Evolutionary conservation across 768 basidiomycete species (phyloP).

Genomic region (Lactarius psammicola): DNA sequence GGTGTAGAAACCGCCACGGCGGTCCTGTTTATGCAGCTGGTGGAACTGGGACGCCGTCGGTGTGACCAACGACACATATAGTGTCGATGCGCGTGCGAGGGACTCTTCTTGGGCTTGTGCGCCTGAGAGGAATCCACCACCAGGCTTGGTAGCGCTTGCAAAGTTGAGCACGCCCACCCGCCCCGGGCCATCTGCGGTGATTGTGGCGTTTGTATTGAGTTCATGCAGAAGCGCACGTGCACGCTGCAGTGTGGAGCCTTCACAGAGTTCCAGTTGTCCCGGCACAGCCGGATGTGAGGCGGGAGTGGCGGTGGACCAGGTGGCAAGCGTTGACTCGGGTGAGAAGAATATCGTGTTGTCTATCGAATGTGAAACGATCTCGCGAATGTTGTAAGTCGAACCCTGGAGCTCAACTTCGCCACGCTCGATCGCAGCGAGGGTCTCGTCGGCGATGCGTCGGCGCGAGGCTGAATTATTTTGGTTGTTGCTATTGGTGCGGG

Average conservation of each 20-base stretch:
- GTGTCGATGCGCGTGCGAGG: constrained; percentile 70
- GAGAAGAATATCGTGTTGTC: constrained; percentile 53
- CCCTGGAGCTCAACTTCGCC: constrained; percentile 42
- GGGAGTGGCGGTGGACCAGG: constrained; percentile 41
- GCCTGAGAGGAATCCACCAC: constrained; percentile 72
- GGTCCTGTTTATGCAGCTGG: constrained; percentile 48
- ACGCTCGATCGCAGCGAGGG: constrained; percentile 46
- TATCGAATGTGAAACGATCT: constrained; percentile 37
- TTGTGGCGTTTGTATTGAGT: constrained; percentile 26
- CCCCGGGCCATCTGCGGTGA: constrained; percentile 29
- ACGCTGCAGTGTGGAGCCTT: constrained; percentile 64
- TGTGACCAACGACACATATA: constrained; percentile 62
- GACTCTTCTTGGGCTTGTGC: constrained; percentile 81
- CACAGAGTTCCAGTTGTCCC: constrained; percentile 47
- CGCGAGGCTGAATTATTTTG: not conserved
- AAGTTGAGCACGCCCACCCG: constrained; percentile 68
- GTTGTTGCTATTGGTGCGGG: not conserved
- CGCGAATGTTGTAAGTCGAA: constrained; percentile 37
- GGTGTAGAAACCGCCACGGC: constrained; percentile 61
- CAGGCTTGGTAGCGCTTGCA: constrained; percentile 71
- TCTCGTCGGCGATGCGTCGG: constrained; percentile 47
- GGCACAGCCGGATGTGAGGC: not conserved
- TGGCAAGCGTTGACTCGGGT: constrained; percentile 47
- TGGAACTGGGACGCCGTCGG: constrained; percentile 60
- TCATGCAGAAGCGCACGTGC: constrained; percentile 42